Evolutionary conservation across 257 asterid species (phyloP), one percentile per base, ranked within the genome.

Genomic region (Capsicum rhomboideum): DNA sequence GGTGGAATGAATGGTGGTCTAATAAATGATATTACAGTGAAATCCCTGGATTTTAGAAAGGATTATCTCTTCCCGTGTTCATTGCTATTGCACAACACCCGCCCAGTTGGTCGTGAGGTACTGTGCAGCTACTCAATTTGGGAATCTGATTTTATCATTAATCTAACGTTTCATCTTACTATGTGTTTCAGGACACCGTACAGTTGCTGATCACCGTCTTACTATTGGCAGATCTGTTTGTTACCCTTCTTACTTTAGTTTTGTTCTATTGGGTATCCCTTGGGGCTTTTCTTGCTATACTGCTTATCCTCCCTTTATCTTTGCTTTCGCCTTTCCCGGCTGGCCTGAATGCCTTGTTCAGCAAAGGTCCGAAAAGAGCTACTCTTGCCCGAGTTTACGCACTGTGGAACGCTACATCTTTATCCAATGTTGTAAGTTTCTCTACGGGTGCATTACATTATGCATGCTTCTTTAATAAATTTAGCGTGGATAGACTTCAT

Each of bases 81-180:
- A 83, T 91, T 93, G 86, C 84, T 94, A 86, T 84, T 96, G 93
- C 94, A 88, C 86, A 96, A 96, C 87, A 91, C 97, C 68, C 91
- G 97, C 78, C 99, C 99, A 79, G 98, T 94, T 79, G 98, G 94
- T 84, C 92, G 98, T 87, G 95, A 93, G 99, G 99, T 96, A 93
- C 81, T 83, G 61, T 86, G 83, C 83, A 54, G 72, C 74, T 88
- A 77, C 42, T 16, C 9, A 28, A 16, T 50, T 77, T 50, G 82
- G 26, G 23, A 28, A 77, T 77, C 26, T 50, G 44, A 26, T 26
- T 50, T 50, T 14, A 50, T 50, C 63, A 77, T 77, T 34, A 16
- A 77, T 77, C 63, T 77, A 50, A 77, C 56, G 40, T 77, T 77
- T 18, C 74, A 23, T 63, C 84, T 46, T 13, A 55, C 63, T 89